Percentiles rank a stretch among this genome's conserved stretches.
Evolutionary conservation across 2,329 filamentous ascomycete genomes (phyloP).

Genomic region (Trichothecium sympodiale): DNA sequence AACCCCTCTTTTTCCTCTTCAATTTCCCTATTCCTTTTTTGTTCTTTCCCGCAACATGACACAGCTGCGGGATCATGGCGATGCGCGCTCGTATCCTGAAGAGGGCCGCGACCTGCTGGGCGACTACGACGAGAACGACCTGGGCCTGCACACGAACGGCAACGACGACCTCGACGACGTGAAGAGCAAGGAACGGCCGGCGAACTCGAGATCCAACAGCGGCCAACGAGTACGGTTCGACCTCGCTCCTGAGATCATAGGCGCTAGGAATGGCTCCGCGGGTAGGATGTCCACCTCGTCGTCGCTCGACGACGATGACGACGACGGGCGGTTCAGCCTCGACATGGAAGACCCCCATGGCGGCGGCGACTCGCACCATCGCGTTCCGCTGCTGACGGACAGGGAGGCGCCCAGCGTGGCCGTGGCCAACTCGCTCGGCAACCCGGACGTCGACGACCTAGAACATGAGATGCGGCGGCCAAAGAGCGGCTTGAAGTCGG

Average conservation of each 20-base stretch:
- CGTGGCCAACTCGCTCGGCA: slow-evolving; percentile 45
- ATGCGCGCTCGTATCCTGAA: slow-evolving; percentile 15
- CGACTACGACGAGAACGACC: slow-evolving; percentile 14
- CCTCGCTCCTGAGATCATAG: slow-evolving; percentile 34
- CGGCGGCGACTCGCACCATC: slow-evolving; percentile 39
- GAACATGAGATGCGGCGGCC: slow-evolving; percentile 52
- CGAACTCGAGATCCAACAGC: slow-evolving; percentile 28
- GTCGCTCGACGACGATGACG: slow-evolving; percentile 13
- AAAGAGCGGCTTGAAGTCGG: slow-evolving; percentile 73
- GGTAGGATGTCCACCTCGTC: slow-evolving; percentile 6
- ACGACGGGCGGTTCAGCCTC: slow-evolving; percentile 37
- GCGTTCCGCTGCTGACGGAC: slow-evolving; percentile 66
- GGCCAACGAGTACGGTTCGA: slow-evolving; percentile 59
- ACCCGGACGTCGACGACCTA: slow-evolving; percentile 34
- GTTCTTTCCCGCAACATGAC: slow-evolving; percentile 19
- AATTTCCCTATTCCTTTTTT: slow-evolving; percentile 1
- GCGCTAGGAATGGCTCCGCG: slow-evolving; percentile 13
- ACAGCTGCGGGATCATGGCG: slow-evolving; percentile 14
- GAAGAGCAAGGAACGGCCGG: slow-evolving; percentile 26
- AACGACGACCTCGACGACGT: slow-evolving; percentile 11
- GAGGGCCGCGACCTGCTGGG: slow-evolving; percentile 21
- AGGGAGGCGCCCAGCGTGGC: slow-evolving; percentile 72
- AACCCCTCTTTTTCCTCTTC: not conserved
- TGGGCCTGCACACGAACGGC: slow-evolving; percentile 10
- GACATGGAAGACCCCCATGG: slow-evolving; percentile 27